phyloP scores from a whole-genome alignment of 2,329 filamentous ascomycete genomes.

The Lachnellula occidentalis region DNA sequence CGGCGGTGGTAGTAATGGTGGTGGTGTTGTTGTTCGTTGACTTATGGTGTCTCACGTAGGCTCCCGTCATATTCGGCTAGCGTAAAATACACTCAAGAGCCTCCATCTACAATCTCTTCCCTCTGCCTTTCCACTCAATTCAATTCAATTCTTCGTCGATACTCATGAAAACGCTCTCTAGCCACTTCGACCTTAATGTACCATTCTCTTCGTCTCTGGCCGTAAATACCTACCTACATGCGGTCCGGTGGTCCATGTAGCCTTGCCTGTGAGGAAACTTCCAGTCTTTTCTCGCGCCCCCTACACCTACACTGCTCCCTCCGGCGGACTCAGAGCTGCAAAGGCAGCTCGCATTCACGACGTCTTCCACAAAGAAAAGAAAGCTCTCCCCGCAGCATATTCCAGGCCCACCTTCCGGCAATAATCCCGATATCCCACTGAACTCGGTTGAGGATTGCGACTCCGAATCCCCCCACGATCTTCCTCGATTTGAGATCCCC shows the following conservation, averaged over 20 bases:
- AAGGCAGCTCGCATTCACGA: slow-evolving; percentile 63
- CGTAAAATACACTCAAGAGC: background rate
- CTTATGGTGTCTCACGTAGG: background rate
- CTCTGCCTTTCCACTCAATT: background rate
- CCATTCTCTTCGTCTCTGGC: background rate
- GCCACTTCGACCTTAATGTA: background rate
- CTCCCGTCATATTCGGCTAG: background rate
- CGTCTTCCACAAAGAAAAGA: slow-evolving; percentile 70
- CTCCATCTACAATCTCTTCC: background rate
- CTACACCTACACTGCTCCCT: slow-evolving; percentile 3
- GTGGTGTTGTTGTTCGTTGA: too few species aligned
- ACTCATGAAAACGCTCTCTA: background rate
- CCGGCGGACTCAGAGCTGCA: slow-evolving; percentile 27
- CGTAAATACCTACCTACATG: background rate
- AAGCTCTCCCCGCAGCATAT: slow-evolving; percentile 47
- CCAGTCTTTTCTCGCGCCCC: slow-evolving; percentile 10
- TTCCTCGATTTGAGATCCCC: slow-evolving; percentile 36
- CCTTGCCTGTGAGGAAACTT: slow-evolving; percentile 16
- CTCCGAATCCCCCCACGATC: slow-evolving; percentile 40
- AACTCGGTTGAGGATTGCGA: slow-evolving; percentile 34
- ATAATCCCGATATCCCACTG: slow-evolving; percentile 27
- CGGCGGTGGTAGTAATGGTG: too few species aligned
- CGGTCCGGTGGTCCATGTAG: slow-evolving; percentile 5
- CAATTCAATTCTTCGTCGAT: background rate
- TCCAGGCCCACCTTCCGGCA: slow-evolving; percentile 18